Evolutionary conservation across 2,329 filamentous ascomycete genomes (phyloP).

Genomic region (Chrysosporium keratinophilum): DNA sequence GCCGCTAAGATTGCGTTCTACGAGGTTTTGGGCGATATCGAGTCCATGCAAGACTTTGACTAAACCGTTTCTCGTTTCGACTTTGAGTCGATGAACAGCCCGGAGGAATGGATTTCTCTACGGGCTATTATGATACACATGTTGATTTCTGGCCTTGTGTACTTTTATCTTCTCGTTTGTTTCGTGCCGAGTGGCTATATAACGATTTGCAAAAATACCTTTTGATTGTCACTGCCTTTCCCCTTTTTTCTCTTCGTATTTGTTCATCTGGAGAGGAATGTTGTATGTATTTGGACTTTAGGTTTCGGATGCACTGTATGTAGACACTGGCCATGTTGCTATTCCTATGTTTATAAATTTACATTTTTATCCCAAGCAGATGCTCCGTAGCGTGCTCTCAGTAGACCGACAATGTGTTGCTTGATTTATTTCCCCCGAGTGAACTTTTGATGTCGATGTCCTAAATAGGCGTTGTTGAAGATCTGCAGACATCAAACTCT

Average conservation of each 20-base stretch:
- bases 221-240: background rate
- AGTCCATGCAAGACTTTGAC: background rate
- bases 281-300: background rate
- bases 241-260: background rate
- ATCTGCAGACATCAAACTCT: slow-evolving; percentile 7
- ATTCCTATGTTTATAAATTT: too few species aligned
- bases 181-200: background rate
- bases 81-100: background rate
- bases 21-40: slow-evolving; percentile 49
- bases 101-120: background rate
- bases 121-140: background rate
- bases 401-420: background rate
- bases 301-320: background rate
- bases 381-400: too few species aligned
- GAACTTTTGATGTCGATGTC: background rate
- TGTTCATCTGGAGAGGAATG: background rate
- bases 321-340: too few species aligned
- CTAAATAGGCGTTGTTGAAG: background rate
- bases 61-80: background rate
- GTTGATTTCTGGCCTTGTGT: background rate
- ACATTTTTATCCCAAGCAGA: too few species aligned
- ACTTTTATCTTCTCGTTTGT: background rate
- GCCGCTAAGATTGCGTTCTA: slow-evolving; percentile 63
- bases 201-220: slow-evolving; percentile 2
- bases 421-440: background rate